Evolutionary conservation across 2,329 filamentous ascomycete genomes (phyloP), one percentile per base, ranked within the genome.

Genomic region (Hypoxylon sp.): DNA sequence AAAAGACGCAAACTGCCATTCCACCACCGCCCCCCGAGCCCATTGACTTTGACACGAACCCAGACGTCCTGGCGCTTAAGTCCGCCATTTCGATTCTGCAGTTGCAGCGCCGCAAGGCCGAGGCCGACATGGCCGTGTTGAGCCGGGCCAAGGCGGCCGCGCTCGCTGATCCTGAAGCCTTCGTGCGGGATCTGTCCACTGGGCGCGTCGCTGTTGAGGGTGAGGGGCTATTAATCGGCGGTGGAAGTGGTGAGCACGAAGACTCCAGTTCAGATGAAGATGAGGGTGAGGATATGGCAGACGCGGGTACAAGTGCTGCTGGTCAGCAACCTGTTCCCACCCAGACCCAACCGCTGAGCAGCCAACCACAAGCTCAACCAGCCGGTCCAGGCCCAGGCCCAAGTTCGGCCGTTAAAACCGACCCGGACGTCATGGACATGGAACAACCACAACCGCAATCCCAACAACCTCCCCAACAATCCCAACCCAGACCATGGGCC

Each of bases 1-100:
- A 77, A 14, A 53, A 30, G 27, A 57, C 67, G 7, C 61, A 67
- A 12, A 51, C 69, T 32, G 62, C 61, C 14, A 54, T 63, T 0
- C 32, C 64, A 9, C 82, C 85, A 1, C 85, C 85, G 3, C 80
- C 81, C 2, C 83, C 84, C 0, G 78, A 82, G 39, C 82, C 87
- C 46, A 82, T 90, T 63, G 82, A 85, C 71, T 88, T 90, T 65
- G 83, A 86, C 69, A 78, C 81, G 59, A 97, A 97, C 75, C 90
- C 93, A 6, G 95, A 98, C 81, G 93, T 91, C 23, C 90, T 97
- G 65, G 95, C 95, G 4, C 85, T 97, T 64, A 90, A 91, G 70
- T 92, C 91, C 25, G 92, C 94, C 47, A 93, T 97, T 65, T 91
- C 92, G 7, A 89, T 97, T 54, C 83, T 98, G 48, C 93, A 97